phyloP scores from a whole-genome alignment of 2,329 filamentous ascomycete species.

The Thielaviopsis musarum region DNA sequence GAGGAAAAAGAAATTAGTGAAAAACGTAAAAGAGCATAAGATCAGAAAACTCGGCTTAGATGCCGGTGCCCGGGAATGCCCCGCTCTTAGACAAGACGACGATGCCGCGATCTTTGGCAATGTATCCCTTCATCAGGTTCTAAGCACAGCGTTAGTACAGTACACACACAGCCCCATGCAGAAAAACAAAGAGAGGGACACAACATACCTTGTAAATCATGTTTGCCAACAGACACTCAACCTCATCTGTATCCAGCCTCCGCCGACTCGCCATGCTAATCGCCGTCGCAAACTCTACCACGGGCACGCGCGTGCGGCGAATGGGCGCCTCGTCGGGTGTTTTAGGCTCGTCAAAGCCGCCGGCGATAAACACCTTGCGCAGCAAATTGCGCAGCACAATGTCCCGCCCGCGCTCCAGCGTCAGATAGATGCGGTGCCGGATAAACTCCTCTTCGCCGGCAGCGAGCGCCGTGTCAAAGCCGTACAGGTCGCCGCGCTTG shows the following conservation, averaged over 20 bases:
- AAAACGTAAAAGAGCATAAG: background rate
- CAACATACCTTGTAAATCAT: slow-evolving; percentile 85
- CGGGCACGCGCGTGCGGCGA: slow-evolving; percentile 59
- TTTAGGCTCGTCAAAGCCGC: slow-evolving; percentile 64
- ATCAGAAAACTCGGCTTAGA: slow-evolving; percentile 21
- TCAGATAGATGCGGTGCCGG: slow-evolving; percentile 82
- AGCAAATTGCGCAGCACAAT: slow-evolving; percentile 83
- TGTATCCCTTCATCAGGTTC: slow-evolving; percentile 97
- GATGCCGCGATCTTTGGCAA: slow-evolving; percentile 73
- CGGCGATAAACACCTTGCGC: slow-evolving; percentile 75
- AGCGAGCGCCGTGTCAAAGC: slow-evolving; percentile 67
- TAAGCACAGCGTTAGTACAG: slow-evolving; percentile 21
- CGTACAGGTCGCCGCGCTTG: slow-evolving; percentile 61
- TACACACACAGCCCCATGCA: background rate
- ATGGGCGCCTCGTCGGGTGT: slow-evolving; percentile 48
- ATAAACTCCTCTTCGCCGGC: slow-evolving; percentile 85
- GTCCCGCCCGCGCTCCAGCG: slow-evolving; percentile 79
- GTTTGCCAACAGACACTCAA: slow-evolving; percentile 87
- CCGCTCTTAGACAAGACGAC: slow-evolving; percentile 86
- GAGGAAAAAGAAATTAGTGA: background rate
- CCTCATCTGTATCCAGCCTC: slow-evolving; percentile 70
- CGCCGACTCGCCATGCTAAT: slow-evolving; percentile 56
- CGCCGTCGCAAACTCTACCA: slow-evolving; percentile 72
- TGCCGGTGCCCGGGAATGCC: slow-evolving; percentile 81
- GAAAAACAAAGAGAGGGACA: background rate